Evolutionary conservation across 2,329 filamentous ascomycete species (phyloP).

Genomic region (Pseudopyricularia javanii): DNA sequence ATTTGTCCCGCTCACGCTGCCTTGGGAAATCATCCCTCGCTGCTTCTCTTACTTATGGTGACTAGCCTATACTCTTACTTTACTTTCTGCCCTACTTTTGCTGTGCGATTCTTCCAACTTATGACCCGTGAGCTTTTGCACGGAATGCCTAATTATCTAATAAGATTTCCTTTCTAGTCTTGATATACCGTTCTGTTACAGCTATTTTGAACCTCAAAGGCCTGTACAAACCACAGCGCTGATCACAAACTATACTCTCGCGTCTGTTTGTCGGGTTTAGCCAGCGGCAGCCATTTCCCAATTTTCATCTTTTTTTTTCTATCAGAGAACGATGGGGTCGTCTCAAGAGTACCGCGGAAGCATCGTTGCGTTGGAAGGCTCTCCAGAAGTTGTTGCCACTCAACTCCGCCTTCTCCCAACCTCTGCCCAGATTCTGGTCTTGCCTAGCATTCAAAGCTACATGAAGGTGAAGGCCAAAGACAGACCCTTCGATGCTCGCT

Average conservation of each 20-base stretch:
- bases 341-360: constrained; percentile 25
- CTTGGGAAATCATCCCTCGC: background rate
- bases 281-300: background rate
- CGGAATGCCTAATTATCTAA: background rate
- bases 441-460: constrained; percentile 40
- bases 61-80: background rate
- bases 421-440: constrained; percentile 43
- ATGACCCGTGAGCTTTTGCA: background rate
- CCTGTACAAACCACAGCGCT: too few species aligned
- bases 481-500: constrained; percentile 20
- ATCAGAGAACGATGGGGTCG: constrained; percentile 4
- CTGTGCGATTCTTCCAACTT: background rate
- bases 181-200: too few species aligned
- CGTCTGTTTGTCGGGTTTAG: background rate
- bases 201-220: too few species aligned
- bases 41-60: background rate
- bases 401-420: constrained; percentile 48
- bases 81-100: background rate
- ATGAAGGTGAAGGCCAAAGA: constrained; percentile 15
- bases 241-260: background rate
- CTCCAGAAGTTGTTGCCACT: constrained; percentile 39
- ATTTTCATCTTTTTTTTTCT: background rate
- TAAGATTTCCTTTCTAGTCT: too few species aligned
- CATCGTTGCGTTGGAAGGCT: constrained; percentile 49
- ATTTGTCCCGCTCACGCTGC: background rate